These are phyloP conservation scores for Globisporangium takayamanum DNA, from an alignment of 352 stramenopile species.

Conservation along the genomic window DNA sequence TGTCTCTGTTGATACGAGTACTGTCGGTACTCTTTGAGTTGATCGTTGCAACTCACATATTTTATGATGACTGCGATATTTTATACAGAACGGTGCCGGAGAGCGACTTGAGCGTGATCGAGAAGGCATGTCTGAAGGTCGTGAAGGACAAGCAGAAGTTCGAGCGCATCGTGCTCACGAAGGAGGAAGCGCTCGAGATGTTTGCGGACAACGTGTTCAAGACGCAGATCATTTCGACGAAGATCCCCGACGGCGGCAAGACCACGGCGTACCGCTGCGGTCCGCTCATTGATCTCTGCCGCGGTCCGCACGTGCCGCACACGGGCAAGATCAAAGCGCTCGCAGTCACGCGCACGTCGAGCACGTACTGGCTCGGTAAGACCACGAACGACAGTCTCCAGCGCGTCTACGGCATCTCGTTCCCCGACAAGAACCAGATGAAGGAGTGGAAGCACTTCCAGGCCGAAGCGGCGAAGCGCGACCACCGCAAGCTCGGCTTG, in stretches of 20 bases:
- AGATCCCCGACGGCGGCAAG: constrained; percentile 94
- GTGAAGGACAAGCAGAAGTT: constrained; percentile 98
- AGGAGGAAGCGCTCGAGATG: constrained; percentile 97
- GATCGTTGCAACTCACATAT: neutral
- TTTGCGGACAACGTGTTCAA: constrained; percentile 99
- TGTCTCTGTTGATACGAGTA: neutral
- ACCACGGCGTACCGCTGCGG: constrained; percentile 98
- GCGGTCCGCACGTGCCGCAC: constrained; percentile 94
- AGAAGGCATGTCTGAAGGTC: constrained; percentile 89
- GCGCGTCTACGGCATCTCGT: constrained; percentile 96
- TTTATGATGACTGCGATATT: neutral
- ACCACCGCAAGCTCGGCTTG: constrained; percentile 92
- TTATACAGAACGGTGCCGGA: constrained; percentile 40
- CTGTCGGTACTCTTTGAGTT: neutral
- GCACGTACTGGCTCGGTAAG: constrained; percentile 97
- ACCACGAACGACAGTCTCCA: constrained; percentile 95
- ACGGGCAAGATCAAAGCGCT: constrained; percentile 96
- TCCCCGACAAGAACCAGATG: constrained; percentile 87
- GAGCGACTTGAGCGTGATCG: constrained; percentile 85
- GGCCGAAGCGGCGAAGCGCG: constrained; percentile 95
- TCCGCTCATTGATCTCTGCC: constrained; percentile 97
- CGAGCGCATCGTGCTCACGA: constrained; percentile 97
- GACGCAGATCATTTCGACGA: constrained; percentile 93
- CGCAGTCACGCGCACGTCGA: constrained; percentile 90
- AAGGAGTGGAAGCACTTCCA: constrained; percentile 86